Percentiles rank a stretch among this genome's conserved stretches.
These are phyloP conservation scores for Melastoma malabathricum DNA, from an alignment of 345 rosid genomes.

Conservation along the genomic window DNA sequence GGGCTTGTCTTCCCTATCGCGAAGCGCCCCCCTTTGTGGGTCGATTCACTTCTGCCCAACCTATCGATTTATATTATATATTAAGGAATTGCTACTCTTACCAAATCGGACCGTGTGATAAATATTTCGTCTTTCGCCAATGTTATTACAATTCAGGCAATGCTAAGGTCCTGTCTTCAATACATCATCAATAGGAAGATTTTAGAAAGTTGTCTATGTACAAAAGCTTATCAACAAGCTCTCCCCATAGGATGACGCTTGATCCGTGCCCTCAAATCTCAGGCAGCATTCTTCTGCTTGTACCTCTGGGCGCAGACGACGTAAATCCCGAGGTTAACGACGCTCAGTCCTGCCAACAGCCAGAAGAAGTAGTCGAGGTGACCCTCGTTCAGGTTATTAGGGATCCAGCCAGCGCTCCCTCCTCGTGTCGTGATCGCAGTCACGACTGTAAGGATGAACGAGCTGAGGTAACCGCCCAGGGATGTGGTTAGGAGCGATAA, in stretches of 20 bases:
- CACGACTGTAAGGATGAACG: conserved; percentile 26
- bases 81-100: no score
- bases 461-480: conserved; percentile 30
- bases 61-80: no score
- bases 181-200: no score
- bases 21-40: no score
- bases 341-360: conserved; percentile 29
- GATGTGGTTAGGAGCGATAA: conserved; percentile 21
- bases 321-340: conserved; percentile 20
- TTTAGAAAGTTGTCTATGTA: no score
- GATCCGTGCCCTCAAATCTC: neutral
- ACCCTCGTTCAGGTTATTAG: conserved; percentile 30
- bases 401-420: conserved; percentile 29
- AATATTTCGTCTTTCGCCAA: no score
- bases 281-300: conserved; percentile 15
- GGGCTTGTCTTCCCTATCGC: no score
- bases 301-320: conserved; percentile 20
- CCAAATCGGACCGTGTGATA: no score
- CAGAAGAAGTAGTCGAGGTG: conserved; percentile 35
- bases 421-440: conserved; percentile 15
- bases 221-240: neutral
- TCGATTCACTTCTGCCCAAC: no score
- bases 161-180: no score
- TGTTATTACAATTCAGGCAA: no score
- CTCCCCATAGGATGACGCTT: neutral